Evolutionary conservation across 176 grass and related monocot species (phyloP).

Genomic region (Dendrocalamus sinicus): DNA sequence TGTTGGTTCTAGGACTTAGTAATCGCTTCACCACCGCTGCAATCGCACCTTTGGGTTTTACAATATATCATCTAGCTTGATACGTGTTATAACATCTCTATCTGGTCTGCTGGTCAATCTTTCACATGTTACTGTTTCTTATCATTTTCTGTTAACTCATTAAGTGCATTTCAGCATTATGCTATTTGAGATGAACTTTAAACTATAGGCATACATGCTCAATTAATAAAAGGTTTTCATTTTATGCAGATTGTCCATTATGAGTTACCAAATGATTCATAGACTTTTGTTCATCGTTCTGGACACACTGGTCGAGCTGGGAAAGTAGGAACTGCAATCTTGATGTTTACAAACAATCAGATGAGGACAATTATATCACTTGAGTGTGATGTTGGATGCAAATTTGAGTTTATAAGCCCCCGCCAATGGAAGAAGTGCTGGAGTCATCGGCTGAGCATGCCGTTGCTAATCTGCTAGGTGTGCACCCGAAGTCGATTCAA

Average conservation of each 20-base stretch:
- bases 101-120: constrained; percentile 31
- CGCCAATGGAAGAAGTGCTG: no score
- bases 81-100: background rate
- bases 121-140: constrained; percentile 8
- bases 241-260: constrained; percentile 88
- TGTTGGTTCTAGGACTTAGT: no score
- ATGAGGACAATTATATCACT: constrained; percentile 31
- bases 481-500: no score
- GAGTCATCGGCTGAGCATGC: no score
- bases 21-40: no score
- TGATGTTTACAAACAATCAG: constrained; percentile 96
- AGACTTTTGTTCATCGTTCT: constrained; percentile 99
- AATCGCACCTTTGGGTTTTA: background rate
- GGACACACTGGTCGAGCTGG: constrained; percentile 95
- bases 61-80: background rate
- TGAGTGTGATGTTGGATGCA: no score
- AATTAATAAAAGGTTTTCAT: constrained; percentile 37
- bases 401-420: no score
- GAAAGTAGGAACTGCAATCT: constrained; percentile 86
- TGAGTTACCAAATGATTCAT: constrained; percentile 92
- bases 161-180: constrained; percentile 21
- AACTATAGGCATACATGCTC: background rate
- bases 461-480: no score
- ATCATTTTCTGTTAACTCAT: background rate
- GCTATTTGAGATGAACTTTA: constrained; percentile 9